phyloP scores from a whole-genome alignment of 2,329 filamentous ascomycete species.

The Xylariomycetidae sp. region DNA sequence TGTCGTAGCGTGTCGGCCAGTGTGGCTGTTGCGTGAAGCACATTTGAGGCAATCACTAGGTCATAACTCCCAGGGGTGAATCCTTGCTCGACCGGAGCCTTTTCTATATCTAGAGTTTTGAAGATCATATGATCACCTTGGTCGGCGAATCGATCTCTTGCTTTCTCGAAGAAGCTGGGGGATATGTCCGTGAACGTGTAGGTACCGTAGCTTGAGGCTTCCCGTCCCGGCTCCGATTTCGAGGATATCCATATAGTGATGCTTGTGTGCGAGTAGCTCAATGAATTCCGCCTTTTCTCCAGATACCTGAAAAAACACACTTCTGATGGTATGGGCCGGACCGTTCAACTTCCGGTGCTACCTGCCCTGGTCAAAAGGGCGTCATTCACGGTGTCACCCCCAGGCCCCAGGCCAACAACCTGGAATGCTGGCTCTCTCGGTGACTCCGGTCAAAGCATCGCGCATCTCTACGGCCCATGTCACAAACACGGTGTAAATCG shows the following conservation, averaged over 20 bases:
- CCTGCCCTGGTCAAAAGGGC: no score
- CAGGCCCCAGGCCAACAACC: no score
- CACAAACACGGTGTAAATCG: no score
- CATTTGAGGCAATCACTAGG: conserved; percentile 33
- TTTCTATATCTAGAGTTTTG: conserved; percentile 8
- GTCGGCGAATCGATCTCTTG: not conserved
- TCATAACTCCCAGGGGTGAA: conserved; percentile 30
- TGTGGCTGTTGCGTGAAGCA: conserved; percentile 33
- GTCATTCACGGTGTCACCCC: no score
- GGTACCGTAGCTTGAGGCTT: not conserved
- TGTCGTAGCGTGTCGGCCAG: conserved; percentile 23
- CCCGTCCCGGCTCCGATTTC: conserved; percentile 1
- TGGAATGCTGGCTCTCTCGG: no score
- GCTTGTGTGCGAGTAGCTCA: not conserved
- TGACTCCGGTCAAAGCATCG: no score
- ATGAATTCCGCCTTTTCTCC: no score
- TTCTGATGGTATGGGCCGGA: no score
- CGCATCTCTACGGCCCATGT: no score
- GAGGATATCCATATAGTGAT: conserved; percentile 1
- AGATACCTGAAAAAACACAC: no score
- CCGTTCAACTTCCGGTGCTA: no score
- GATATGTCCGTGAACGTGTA: conserved; percentile 10
- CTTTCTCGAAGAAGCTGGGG: conserved; percentile 3
- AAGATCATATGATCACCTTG: not conserved
- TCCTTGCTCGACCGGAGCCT: conserved; percentile 24